phyloP scores from a whole-genome alignment of 2,329 filamentous ascomycete species.

The Hypoxylon sp. region DNA sequence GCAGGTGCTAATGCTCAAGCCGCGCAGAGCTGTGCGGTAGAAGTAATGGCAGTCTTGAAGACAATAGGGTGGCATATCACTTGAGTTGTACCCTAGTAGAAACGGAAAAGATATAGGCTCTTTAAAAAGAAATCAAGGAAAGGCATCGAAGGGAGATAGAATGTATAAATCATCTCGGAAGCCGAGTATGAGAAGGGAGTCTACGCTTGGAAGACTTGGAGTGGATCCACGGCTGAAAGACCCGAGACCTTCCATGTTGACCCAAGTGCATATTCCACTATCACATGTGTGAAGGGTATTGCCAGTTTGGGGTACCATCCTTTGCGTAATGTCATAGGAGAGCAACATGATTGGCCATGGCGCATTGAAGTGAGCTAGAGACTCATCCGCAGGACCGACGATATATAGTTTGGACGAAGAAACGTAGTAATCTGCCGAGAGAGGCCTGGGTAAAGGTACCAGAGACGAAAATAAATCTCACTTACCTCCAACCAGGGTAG shows the following conservation, averaged over 20 bases:
- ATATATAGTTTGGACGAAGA: slow-evolving; percentile 44
- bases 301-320: slow-evolving; percentile 50
- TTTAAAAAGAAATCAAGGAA: slow-evolving; percentile 23
- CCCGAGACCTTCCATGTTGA: slow-evolving; percentile 42
- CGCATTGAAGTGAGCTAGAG: slow-evolving; percentile 44
- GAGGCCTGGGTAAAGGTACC: slow-evolving; percentile 49
- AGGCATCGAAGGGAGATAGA: slow-evolving; percentile 31
- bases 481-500: slow-evolving; percentile 48
- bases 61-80: slow-evolving; percentile 85
- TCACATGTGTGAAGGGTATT: slow-evolving; percentile 53
- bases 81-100: slow-evolving; percentile 51
- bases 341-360: slow-evolving; percentile 51
- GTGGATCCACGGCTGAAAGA: slow-evolving; percentile 44
- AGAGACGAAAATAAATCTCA: slow-evolving; percentile 43
- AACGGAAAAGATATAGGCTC: slow-evolving; percentile 34
- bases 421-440: slow-evolving; percentile 50
- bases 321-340: slow-evolving; percentile 46
- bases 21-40: slow-evolving; percentile 89
- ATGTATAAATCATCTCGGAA: slow-evolving; percentile 43
- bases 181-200: slow-evolving; percentile 30
- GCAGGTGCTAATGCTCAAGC: slow-evolving; percentile 84
- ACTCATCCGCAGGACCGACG: slow-evolving; percentile 55
- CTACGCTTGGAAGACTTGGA: slow-evolving; percentile 17
- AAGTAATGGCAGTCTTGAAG: slow-evolving; percentile 94
- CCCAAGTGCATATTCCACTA: slow-evolving; percentile 43